phyloP scores from a whole-genome alignment of 352 stramenopile genomes.

The Phytophthora cactorum region DNA sequence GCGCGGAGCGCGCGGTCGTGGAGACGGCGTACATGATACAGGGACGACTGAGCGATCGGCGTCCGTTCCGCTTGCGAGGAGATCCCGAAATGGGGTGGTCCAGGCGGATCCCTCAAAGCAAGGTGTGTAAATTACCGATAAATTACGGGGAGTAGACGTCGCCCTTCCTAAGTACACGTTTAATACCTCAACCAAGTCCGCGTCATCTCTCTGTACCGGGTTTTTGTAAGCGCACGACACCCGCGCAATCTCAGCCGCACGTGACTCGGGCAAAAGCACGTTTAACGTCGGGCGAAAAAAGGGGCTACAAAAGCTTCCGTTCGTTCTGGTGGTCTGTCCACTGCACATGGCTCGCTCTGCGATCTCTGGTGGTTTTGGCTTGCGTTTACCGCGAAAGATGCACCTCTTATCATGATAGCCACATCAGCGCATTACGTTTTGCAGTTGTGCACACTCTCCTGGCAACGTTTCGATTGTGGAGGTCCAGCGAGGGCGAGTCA shows the following conservation, averaged over 20 bases:
- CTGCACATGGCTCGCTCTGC: background rate
- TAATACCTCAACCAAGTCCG: background rate
- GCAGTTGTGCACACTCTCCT: background rate
- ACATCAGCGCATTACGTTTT: slow-evolving; percentile 8
- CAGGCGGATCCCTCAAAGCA: slow-evolving; percentile 22
- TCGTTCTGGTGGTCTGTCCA: slow-evolving; percentile 43
- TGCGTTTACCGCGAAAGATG: slow-evolving; percentile 10
- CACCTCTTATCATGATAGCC: slow-evolving; percentile 1
- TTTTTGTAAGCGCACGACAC: slow-evolving; percentile 1
- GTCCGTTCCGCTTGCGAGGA: slow-evolving; percentile 56
- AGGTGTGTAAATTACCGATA: slow-evolving; percentile 37
- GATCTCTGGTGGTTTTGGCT: slow-evolving; percentile 3
- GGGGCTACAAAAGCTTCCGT: slow-evolving; percentile 2
- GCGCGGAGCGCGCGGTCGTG: slow-evolving; percentile 58
- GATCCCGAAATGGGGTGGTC: slow-evolving; percentile 79
- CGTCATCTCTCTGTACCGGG: slow-evolving; percentile 25
- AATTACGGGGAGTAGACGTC: slow-evolving; percentile 31
- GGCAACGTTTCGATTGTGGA: background rate
- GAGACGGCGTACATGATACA: slow-evolving; percentile 66
- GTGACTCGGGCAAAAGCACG: slow-evolving; percentile 3
- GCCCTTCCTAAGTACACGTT: slow-evolving; percentile 4
- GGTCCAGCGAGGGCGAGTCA: slow-evolving; percentile 26
- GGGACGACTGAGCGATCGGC: slow-evolving; percentile 15
- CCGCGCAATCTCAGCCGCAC: slow-evolving; percentile 39
- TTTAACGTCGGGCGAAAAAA: slow-evolving; percentile 23